Evolutionary conservation across 192 early-diverging fungal genomes (phyloP).

Genomic region (Oehlia diaphana): DNA sequence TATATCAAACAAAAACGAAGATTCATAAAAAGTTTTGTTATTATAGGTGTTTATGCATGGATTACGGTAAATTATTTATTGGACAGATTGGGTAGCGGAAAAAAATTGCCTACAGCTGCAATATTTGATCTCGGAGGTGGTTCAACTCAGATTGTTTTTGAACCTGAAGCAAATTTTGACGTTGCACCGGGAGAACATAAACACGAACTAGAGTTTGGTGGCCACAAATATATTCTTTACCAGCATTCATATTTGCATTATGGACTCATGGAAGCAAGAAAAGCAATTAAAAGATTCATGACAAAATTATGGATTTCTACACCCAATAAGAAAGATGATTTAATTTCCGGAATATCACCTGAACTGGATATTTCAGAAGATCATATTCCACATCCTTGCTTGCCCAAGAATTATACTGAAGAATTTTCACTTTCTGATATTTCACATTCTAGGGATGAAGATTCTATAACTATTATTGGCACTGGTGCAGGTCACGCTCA

Average conservation of each 20-base stretch:
- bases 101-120: constrained; percentile 68
- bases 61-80: constrained; percentile 96
- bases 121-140: constrained; percentile 97
- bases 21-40: too few relatives aligned
- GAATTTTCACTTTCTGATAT: constrained; percentile 32
- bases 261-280: constrained; percentile 86
- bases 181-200: constrained; percentile 69
- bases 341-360: constrained; percentile 19
- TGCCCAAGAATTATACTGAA: constrained; percentile 64
- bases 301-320: constrained; percentile 34
- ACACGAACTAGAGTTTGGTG: constrained; percentile 69
- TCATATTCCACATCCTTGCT: constrained; percentile 62
- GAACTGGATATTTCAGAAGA: constrained; percentile 32
- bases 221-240: constrained; percentile 77
- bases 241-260: constrained; percentile 96
- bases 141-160: constrained; percentile 97
- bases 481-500: constrained; percentile 54
- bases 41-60: constrained; percentile 90
- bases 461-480: constrained; percentile 51
- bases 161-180: constrained; percentile 60
- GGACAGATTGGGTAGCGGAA: constrained; percentile 55
- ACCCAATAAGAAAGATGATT: constrained; percentile 35
- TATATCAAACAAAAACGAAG: background rate
- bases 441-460: background rate
- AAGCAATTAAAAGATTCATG: constrained; percentile 62